These are phyloP conservation scores for Clarkia xantiana DNA, from an alignment of 345 rosid genomes.

Conservation along the genomic window DNA sequence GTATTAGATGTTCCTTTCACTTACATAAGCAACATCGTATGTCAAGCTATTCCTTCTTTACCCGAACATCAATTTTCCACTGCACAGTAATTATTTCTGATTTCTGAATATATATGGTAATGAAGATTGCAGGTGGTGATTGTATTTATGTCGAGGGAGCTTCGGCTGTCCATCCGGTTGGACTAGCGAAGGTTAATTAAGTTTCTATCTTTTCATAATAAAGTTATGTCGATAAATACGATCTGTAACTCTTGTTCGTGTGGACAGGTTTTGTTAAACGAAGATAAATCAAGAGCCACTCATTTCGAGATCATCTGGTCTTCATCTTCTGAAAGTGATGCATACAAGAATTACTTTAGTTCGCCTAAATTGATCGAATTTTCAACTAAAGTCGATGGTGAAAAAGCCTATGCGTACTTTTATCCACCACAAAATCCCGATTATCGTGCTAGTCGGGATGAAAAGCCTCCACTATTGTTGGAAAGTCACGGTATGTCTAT, in stretches of 20 bases:
- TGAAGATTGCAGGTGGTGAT: conserved; percentile 19
- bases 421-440: conserved; percentile 69
- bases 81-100: conserved; percentile 6
- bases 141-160: conserved; percentile 80
- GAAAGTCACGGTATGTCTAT: conserved; percentile 62
- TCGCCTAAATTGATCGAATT: conserved; percentile 78
- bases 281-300: conserved; percentile 20
- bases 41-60: neutral
- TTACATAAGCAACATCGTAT: conserved; percentile 71
- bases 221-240: neutral
- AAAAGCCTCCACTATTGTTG: conserved; percentile 76
- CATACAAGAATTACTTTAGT: conserved; percentile 56
- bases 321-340: conserved; percentile 58
- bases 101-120: conserved; percentile 27
- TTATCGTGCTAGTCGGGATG: conserved; percentile 48
- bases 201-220: neutral
- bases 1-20: conserved; percentile 76
- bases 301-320: conserved; percentile 74
- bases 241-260: neutral
- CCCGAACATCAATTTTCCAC: too few relatives aligned
- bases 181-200: conserved; percentile 59
- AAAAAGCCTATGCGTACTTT: conserved; percentile 81
- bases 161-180: conserved; percentile 65
- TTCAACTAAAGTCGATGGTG: conserved; percentile 73
- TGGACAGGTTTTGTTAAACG: conserved; percentile 61